These are phyloP conservation scores for Penicillium sp. DNA, from an alignment of 2,329 filamentous ascomycete species.

Conservation along the genomic window DNA sequence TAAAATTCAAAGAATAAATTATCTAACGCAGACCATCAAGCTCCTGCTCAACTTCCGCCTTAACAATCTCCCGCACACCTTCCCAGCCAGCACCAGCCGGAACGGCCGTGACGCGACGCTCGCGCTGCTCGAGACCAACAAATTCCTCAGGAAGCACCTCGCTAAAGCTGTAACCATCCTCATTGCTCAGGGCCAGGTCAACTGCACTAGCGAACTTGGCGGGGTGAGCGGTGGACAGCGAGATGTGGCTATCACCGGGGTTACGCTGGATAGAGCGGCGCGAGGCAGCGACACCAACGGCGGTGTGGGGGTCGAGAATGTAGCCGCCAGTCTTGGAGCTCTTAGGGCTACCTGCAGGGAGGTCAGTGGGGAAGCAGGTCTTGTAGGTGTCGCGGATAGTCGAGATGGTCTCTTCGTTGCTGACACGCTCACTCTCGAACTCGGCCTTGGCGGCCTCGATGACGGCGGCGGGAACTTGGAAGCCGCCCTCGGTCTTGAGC, in stretches of 20 bases:
- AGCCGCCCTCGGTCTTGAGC: conserved; percentile 81
- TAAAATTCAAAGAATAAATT: neutral
- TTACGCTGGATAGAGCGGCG: conserved; percentile 68
- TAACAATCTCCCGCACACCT: conserved; percentile 76
- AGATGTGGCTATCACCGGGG: conserved; percentile 69
- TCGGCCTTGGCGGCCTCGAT: conserved; percentile 72
- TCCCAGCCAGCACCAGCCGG: conserved; percentile 71
- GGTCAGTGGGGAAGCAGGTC: conserved; percentile 59
- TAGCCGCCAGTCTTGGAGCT: conserved; percentile 64
- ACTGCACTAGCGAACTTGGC: conserved; percentile 93
- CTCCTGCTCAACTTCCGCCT: conserved; percentile 68
- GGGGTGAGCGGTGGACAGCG: conserved; percentile 91
- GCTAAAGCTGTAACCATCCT: conserved; percentile 76
- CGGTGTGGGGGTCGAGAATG: conserved; percentile 90
- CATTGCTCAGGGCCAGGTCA: conserved; percentile 73
- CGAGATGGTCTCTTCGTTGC: conserved; percentile 69
- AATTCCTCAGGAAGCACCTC: conserved; percentile 84
- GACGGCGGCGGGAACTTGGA: conserved; percentile 77
- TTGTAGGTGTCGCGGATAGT: conserved; percentile 66
- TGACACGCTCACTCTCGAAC: conserved; percentile 79
- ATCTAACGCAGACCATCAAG: conserved; percentile 35
- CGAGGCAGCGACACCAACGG: conserved; percentile 82
- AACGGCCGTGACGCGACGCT: conserved; percentile 74
- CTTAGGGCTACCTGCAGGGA: conserved; percentile 39
- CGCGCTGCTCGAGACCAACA: conserved; percentile 75